phyloP scores from a whole-genome alignment of 257 asterid genomes.

The Solanum sejunctum region DNA sequence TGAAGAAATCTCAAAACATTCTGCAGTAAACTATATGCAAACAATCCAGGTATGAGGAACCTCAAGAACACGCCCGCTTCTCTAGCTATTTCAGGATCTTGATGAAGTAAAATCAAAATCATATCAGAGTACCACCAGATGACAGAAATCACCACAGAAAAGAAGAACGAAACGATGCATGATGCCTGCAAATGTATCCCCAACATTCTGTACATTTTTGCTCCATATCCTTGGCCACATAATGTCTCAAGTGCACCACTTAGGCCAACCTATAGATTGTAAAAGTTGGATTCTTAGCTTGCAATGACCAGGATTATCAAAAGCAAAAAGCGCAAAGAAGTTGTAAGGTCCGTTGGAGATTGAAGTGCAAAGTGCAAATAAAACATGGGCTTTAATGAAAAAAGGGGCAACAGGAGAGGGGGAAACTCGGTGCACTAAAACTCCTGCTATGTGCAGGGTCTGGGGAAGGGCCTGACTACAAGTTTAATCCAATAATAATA shows the following conservation, averaged over 20 bases:
- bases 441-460: no score
- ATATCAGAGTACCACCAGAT: not conserved
- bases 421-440: no score
- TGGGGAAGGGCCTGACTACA: no score
- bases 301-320: no score
- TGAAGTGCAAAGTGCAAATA: no score
- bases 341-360: no score
- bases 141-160: not conserved
- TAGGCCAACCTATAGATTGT: constrained; percentile 44
- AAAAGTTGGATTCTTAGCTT: not conserved
- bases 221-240: constrained; percentile 82
- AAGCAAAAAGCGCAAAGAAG: no score
- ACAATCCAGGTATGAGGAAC: constrained; percentile 57
- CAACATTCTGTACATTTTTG: constrained; percentile 33
- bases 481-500: no score
- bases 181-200: constrained; percentile 71
- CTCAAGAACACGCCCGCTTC: constrained; percentile 42
- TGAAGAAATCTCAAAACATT: constrained; percentile 61
- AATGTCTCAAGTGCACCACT: constrained; percentile 85
- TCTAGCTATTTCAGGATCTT: not conserved
- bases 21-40: constrained; percentile 53
- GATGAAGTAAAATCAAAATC: not conserved
- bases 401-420: no score
- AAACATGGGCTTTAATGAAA: no score
- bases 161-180: not conserved